Evolutionary conservation across 2,329 filamentous ascomycete species (phyloP).

Genomic region (Huntiella abstrusa): DNA sequence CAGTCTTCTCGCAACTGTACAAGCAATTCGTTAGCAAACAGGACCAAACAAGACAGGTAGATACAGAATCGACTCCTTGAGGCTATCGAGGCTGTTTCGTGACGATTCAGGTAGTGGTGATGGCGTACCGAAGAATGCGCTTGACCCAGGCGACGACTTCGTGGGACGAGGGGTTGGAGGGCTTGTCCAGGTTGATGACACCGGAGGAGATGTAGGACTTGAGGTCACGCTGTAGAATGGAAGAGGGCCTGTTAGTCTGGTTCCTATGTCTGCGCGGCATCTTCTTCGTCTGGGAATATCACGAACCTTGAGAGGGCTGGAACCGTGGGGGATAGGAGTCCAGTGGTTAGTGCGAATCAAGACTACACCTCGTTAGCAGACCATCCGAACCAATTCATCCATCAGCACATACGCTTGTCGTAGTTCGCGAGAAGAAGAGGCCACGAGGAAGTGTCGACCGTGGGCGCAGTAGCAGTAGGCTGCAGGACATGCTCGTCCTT

Average conservation of each 20-base stretch:
- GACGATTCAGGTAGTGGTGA: not conserved
- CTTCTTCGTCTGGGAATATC: not conserved
- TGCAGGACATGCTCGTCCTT: slow-evolving; percentile 69
- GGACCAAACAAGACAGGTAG: not conserved
- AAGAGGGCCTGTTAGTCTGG: slow-evolving; percentile 2
- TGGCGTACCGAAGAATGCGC: slow-evolving; percentile 67
- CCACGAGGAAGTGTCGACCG: slow-evolving; percentile 75
- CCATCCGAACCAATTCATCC: not conserved
- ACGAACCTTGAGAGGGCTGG: slow-evolving; percentile 52
- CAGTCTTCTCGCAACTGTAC: slow-evolving; percentile 59
- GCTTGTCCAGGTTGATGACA: slow-evolving; percentile 78
- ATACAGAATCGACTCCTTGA: not conserved
- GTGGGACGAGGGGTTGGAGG: slow-evolving; percentile 92
- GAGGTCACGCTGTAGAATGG: slow-evolving; percentile 46
- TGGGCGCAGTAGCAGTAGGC: slow-evolving; percentile 59
- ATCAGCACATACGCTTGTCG: slow-evolving; percentile 49
- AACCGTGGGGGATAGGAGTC: slow-evolving; percentile 87
- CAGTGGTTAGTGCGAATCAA: slow-evolving; percentile 90
- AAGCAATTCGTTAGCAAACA: slow-evolving; percentile 1
- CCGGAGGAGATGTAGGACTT: slow-evolving; percentile 95
- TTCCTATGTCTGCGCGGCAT: not conserved
- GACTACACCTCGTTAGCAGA: slow-evolving; percentile 31
- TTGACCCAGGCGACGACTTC: slow-evolving; percentile 99
- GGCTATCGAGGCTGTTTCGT: not conserved
- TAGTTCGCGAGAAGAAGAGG: slow-evolving; percentile 93